Evolutionary conservation across 805 yeast genomes (phyloP), one percentile per base, ranked within the genome.

Genomic region (Priceomyces melissophilus): DNA sequence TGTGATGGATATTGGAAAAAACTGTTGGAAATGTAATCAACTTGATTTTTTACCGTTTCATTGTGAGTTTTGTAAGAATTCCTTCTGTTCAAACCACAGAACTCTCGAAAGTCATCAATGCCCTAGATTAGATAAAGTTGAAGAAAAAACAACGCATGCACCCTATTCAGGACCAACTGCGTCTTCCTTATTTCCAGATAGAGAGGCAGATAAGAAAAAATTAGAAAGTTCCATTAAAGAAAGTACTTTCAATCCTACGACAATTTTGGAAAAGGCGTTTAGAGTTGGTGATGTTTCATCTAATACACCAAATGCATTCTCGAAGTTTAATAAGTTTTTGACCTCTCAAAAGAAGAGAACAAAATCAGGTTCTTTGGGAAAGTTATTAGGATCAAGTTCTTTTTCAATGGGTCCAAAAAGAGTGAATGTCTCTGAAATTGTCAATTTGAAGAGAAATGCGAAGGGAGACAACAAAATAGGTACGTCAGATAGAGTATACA

Each of bases 31-130:
- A 12, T 81, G 86, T 53, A 62, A 70, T 35, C 67, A 64, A 45
- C 60, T 79, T 5, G 86, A 81, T 53, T 81, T 80, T 47, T 60
- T 81, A 23, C 86, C 86, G 12, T 80, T 70, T 52, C 57, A 57
- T 12, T 81, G 86, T 53, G 73, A 71, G 32, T 67, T 64, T 38
- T 76, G 81, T 51, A 52, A 67, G 9, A 48, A 53, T 16, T 58
- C 67, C 2, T 80, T 56, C 49, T 80, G 86, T 51, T 63, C 72
- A 8, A 69, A 71, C 32, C 86, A 80, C 52, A 51, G 82, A 33
- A 51, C 54, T 11, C 43, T 56, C 27, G 67, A 57, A 2, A 53
- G 49, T 30, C 73, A 63, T 45, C 50, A 59, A 13, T 69, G 75
- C 48, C 45, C 52, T 10, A 57, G 57, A 37, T 40, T 49, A 42